Base-by-base conservation (phyloP, 2,329 filamentous ascomycete genomes). In the Cordyceps cateniannulata region DNA sequence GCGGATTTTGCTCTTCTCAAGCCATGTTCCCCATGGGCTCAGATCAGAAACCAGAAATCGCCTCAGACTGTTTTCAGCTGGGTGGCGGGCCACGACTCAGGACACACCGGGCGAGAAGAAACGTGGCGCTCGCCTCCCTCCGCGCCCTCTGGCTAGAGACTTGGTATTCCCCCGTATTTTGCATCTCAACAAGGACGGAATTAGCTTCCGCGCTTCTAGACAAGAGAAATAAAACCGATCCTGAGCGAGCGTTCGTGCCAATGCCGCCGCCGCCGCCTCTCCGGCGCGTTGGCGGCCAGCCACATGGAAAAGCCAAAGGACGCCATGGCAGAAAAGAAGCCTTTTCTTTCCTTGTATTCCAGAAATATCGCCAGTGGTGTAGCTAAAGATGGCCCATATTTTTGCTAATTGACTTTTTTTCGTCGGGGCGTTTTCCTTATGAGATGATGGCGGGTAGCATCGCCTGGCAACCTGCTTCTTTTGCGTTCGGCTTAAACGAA, bases 241-340 rank as follows among this genome's bases (percentile, higher is more conserved):
- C 56, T 59, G 56, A 59, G 18, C 52, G 56, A 59, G 24, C 52
- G 38, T 49, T 38, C 54, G 40, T 57, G 44, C n/a, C 55, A 38
- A 25, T 8, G 55, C 29, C 55, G 55, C 45, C 44, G 32, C 20
- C 45, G 29, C 47, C 10, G 24, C 25, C n/a, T 44, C n/a, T 8
- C 42, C 22, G 42, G 24, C 22, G 32, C 32, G 2, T 3, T 35
- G 32, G 32, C n/a, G 52, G 38, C 18, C 52, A 27, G 40, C 52
- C 25, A 55, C 52, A 45, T 55, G 52, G 52, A 40, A 16, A 14
- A 47, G 44, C 22, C 44, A 25, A 47, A 3, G 2, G 44, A 24
- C 25, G 47, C 47, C 24, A 50, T 20, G 16, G 16, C 20, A 20
- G 5, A 32, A 3, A 50, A 29, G 18, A 56, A 56, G 42, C 14